phyloP scores from a whole-genome alignment of 163 green algal genomes.

The Volvox carteri region DNA sequence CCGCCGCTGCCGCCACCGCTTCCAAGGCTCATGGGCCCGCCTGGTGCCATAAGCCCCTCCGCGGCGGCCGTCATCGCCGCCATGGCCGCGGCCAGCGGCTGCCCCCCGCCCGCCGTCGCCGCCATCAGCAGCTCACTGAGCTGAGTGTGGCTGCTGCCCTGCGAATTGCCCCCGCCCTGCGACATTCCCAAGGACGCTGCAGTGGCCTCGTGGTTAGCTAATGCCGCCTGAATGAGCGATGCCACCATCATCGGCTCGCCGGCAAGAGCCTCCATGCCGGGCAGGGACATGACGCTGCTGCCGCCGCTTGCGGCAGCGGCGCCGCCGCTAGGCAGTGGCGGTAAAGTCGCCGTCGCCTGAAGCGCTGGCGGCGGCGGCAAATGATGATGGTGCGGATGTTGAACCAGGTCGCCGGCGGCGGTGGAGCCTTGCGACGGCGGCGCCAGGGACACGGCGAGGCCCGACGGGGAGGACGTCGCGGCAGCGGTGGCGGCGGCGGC shows the following conservation, averaged over 20 bases:
- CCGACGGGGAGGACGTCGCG: background rate
- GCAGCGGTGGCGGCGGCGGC: too few species aligned
- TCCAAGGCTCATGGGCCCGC: background rate
- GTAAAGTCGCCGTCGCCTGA: background rate
- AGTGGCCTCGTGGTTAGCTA: constrained; percentile 3
- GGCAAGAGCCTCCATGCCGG: background rate
- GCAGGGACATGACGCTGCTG: background rate
- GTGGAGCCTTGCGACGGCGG: background rate
- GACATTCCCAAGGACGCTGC: background rate
- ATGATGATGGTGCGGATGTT: background rate
- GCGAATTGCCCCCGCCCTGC: background rate
- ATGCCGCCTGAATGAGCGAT: constrained; percentile 26
- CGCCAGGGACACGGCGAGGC: constrained; percentile 1
- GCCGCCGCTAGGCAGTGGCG: too few species aligned
- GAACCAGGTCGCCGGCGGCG: background rate
- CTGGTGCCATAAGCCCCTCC: constrained; percentile 8
- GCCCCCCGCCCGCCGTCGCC: background rate
- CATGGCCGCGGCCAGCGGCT: constrained; percentile 38
- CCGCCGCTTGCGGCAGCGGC: background rate
- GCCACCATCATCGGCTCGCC: constrained; percentile 31
- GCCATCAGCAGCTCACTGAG: constrained; percentile 42
- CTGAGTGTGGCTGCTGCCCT: background rate
- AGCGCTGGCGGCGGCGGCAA: background rate
- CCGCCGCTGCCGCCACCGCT: background rate
- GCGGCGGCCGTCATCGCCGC: background rate